These are phyloP conservation scores for Verticillium dahliae DNA, from an alignment of 2,329 filamentous ascomycete species.

Conservation along the genomic window DNA sequence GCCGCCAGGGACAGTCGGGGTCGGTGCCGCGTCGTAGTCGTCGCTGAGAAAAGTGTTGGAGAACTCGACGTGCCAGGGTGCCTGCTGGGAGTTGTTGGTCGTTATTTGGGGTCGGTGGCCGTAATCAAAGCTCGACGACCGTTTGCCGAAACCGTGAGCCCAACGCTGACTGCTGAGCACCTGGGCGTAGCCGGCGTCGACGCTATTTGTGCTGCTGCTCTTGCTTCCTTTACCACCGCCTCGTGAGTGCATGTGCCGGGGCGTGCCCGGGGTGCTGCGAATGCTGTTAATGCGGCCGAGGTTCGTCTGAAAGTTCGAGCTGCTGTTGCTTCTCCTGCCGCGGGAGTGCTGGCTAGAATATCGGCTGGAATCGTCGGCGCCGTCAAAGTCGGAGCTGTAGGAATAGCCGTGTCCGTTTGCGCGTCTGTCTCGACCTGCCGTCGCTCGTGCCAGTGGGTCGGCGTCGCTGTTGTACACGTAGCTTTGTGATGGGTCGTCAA, in stretches of 20 bases:
- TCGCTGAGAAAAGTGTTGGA: constrained; percentile 40
- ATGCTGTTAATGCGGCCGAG: constrained; percentile 58
- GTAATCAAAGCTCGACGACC: constrained; percentile 72
- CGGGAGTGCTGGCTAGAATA: constrained; percentile 46
- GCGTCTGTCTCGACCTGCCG: constrained; percentile 13
- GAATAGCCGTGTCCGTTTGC: constrained; percentile 25
- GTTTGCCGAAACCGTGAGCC: constrained; percentile 42
- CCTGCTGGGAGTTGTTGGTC: constrained; percentile 15
- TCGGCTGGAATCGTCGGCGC: constrained; percentile 46
- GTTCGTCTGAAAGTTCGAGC: constrained; percentile 60
- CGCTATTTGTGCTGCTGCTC: constrained; percentile 63
- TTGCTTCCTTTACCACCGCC: constrained; percentile 62
- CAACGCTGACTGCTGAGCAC: constrained; percentile 52
- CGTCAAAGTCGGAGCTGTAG: constrained; percentile 57
- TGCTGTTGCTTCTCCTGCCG: constrained; percentile 72
- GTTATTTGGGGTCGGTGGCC: constrained; percentile 32
- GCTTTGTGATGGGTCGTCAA: constrained; percentile 7
- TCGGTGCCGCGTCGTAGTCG: constrained; percentile 76
- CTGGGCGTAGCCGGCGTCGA: constrained; percentile 57
- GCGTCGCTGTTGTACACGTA: constrained; percentile 10
- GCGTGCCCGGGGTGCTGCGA: constrained; percentile 27
- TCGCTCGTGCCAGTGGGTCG: constrained; percentile 6
- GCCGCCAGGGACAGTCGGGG: constrained; percentile 75
- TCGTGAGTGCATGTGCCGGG: constrained; percentile 43
- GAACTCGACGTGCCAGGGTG: constrained; percentile 41